Conservation (phyloP, 352 stramenopile genomes). For the Pythium angustatum region DNA sequence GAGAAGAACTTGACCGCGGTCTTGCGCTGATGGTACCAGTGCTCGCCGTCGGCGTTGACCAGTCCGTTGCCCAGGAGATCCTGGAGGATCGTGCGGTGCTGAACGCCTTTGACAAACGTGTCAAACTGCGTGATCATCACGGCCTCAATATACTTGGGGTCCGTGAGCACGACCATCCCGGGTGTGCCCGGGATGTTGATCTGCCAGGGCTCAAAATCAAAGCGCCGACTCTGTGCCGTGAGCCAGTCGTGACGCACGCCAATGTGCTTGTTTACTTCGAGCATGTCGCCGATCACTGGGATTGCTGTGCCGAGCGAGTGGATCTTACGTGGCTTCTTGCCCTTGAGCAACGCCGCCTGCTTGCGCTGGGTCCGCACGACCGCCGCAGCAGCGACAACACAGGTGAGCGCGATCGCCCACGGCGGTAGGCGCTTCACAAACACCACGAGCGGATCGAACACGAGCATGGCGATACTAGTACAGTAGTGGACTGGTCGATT, state of each 20-base stretch:
- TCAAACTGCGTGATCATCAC: constrained; percentile 34
- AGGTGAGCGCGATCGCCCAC: not conserved
- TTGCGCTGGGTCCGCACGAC: not conserved
- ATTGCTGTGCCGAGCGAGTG: not conserved
- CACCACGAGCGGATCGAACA: not conserved
- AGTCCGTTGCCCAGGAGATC: constrained; percentile 31
- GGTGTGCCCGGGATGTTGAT: constrained; percentile 19
- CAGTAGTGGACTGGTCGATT: no score
- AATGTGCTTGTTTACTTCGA: constrained; percentile 33
- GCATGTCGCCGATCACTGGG: constrained; percentile 44
- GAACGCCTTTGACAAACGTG: constrained; percentile 29
- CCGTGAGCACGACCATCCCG: constrained; percentile 23
- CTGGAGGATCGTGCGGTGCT: constrained; percentile 17
- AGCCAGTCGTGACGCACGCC: constrained; percentile 49
- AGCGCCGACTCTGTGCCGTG: constrained; percentile 2
- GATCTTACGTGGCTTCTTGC: constrained; percentile 2
- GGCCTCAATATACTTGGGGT: constrained; percentile 27
- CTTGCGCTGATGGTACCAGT: constrained; percentile 36
- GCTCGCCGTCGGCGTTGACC: constrained; percentile 26
- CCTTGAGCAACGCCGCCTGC: not conserved
- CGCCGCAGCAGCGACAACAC: not conserved
- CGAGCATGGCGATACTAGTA: not conserved
- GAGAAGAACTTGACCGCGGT: constrained; percentile 38
- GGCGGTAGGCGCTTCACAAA: not conserved
- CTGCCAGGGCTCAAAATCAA: constrained; percentile 26